A percentile compares a stretch with the other conserved stretches of the same genome.
Evolutionary conservation across 2,329 filamentous ascomycete genomes (phyloP).

Genomic region (Arthrinium phaeospermum): DNA sequence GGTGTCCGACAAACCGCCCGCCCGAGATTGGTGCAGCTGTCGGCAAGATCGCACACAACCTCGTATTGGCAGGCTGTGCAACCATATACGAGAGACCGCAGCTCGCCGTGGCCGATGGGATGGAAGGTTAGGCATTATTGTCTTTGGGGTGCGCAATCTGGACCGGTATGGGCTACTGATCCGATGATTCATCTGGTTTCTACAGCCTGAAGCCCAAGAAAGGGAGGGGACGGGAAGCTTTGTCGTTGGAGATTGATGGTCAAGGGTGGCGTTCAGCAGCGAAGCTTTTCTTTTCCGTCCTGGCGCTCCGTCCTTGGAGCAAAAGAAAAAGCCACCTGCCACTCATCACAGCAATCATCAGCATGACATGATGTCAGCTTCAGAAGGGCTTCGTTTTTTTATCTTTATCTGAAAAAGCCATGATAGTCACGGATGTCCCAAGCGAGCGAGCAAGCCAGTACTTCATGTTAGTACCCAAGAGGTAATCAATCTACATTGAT

Average conservation of each 20-base stretch:
- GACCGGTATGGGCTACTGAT: not conserved
- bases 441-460: not conserved
- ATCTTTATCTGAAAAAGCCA: not conserved
- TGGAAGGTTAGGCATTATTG: not conserved
- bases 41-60: not conserved
- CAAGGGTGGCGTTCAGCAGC: not conserved
- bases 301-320: not conserved
- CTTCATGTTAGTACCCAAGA: too few relatives aligned
- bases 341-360: not conserved
- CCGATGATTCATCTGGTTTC: not conserved
- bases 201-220: not conserved
- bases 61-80: slow-evolving; percentile 14
- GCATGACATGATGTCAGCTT: slow-evolving; percentile 10
- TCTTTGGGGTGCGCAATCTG: not conserved
- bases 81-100: not conserved
- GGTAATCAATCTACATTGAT: not conserved
- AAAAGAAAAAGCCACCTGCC: not conserved
- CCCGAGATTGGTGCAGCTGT: not conserved
- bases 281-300: slow-evolving; percentile 16
- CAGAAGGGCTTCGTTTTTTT: not conserved
- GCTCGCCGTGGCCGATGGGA: not conserved
- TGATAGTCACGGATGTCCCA: not conserved
- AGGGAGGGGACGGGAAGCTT: not conserved
- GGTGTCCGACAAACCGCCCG: not conserved
- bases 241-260: slow-evolving; percentile 7